phyloP scores from a whole-genome alignment of 129 eudicot genomes.

The Flaveria trinervia region DNA sequence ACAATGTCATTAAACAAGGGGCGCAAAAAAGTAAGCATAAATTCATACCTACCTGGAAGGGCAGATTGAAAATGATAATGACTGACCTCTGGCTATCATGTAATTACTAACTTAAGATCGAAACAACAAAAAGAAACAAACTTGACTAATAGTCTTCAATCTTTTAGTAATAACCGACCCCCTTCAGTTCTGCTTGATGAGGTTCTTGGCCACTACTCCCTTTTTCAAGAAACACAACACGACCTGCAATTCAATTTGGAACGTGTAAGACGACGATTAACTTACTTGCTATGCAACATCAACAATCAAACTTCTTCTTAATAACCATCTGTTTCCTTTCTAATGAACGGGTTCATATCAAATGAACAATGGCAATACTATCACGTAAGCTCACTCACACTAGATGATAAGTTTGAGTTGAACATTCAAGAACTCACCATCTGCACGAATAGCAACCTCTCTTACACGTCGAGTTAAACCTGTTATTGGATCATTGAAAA shows the following conservation, averaged over 20 bases:
- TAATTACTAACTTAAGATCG: constrained; percentile 5
- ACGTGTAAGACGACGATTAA: too few species aligned
- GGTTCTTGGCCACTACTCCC: constrained; percentile 47
- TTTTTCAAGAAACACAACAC: constrained; percentile 66
- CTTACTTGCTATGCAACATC: too few species aligned
- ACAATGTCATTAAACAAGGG: constrained; percentile 20
- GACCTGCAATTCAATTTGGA: constrained; percentile 49
- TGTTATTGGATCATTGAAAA: constrained; percentile 77
- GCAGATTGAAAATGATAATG: neutral
- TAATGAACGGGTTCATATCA: neutral
- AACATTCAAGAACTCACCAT: constrained; percentile 47
- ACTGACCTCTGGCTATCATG: constrained; percentile 8
- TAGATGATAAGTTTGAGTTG: neutral
- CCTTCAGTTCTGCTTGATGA: constrained; percentile 41
- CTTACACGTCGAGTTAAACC: constrained; percentile 90
- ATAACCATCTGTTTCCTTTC: neutral
- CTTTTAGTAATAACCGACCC: constrained; percentile 74
- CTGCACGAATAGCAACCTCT: constrained; percentile 77
- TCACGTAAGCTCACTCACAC: neutral
- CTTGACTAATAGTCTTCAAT: neutral
- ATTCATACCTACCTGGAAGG: neutral
- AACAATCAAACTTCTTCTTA: neutral
- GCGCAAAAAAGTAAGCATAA: constrained; percentile 3
- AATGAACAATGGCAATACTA: neutral
- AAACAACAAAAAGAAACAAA: constrained; percentile 6